A percentile compares a stretch with the other conserved stretches of the same genome.
These are phyloP conservation scores for Aspergillus flavus DNA, from an alignment of 2,329 filamentous ascomycete genomes.

Conservation along the genomic window DNA sequence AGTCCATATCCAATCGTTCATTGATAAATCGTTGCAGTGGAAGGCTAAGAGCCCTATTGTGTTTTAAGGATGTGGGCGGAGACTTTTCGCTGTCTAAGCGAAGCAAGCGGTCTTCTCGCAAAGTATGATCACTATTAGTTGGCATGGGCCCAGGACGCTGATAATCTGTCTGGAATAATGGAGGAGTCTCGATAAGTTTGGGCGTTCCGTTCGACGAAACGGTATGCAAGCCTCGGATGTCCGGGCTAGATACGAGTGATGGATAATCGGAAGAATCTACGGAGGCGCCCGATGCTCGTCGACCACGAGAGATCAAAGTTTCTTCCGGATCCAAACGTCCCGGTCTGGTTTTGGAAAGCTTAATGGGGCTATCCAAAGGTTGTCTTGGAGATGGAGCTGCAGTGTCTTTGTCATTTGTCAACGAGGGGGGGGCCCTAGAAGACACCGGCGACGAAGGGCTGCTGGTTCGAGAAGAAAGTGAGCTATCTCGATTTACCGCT, in stretches of 20 bases:
- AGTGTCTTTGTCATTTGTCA: slow-evolving; percentile 6
- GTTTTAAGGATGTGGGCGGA: slow-evolving; percentile 26
- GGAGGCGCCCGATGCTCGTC: slow-evolving; percentile 34
- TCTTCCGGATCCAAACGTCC: slow-evolving; percentile 25
- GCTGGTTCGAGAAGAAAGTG: slow-evolving; percentile 1
- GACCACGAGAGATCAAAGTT: slow-evolving; percentile 20
- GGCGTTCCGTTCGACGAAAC: slow-evolving; percentile 32
- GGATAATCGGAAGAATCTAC: slow-evolving; percentile 36
- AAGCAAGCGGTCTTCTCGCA: slow-evolving; percentile 36
- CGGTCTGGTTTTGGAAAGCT: slow-evolving; percentile 30
- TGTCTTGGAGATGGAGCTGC: slow-evolving; percentile 19
- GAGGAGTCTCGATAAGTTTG: slow-evolving; percentile 26
- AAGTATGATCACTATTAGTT: slow-evolving; percentile 27
- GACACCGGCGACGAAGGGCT: neutral
- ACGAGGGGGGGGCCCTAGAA: neutral
- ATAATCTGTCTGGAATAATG: slow-evolving; percentile 24
- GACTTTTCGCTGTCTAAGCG: slow-evolving; percentile 30
- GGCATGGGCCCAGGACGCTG: slow-evolving; percentile 20
- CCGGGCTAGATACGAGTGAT: slow-evolving; percentile 34
- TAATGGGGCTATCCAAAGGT: slow-evolving; percentile 38
- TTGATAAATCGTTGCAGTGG: slow-evolving; percentile 45
- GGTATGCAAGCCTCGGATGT: slow-evolving; percentile 28
- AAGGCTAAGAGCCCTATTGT: slow-evolving; percentile 38
- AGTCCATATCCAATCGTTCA: slow-evolving; percentile 35
- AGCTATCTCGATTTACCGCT: neutral